A percentile compares a stretch with the other conserved stretches of the same genome.
Evolutionary conservation across 208 protist species (phyloP).

Genomic region (Angomonas desouzai): DNA sequence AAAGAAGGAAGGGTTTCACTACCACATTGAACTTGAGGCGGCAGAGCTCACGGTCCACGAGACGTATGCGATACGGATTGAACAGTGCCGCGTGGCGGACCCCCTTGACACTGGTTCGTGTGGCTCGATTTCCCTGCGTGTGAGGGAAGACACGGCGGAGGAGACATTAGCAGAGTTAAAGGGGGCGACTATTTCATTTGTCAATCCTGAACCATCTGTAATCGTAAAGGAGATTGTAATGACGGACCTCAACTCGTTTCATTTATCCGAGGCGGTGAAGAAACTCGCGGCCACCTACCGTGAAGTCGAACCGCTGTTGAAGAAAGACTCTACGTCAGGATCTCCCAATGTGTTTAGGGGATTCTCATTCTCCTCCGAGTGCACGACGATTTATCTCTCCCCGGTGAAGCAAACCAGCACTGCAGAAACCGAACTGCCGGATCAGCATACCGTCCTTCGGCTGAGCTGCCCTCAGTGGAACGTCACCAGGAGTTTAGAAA

Average conservation of each 20-base stretch:
- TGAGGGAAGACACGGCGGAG: not conserved
- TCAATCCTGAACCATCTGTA: not conserved
- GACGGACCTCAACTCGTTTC: not conserved
- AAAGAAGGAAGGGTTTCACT: too few species aligned
- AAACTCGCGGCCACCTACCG: not conserved
- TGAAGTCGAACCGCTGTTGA: not conserved
- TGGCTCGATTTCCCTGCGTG: too few species aligned
- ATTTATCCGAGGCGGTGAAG: not conserved
- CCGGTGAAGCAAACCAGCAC: not conserved
- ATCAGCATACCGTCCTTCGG: not conserved
- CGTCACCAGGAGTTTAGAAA: not conserved
- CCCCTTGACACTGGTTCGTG: too few species aligned
- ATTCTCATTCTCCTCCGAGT: not conserved
- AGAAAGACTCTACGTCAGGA: not conserved
- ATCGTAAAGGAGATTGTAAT: not conserved
- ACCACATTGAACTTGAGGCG: too few species aligned
- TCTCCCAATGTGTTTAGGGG: not conserved
- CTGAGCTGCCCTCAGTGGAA: not conserved
- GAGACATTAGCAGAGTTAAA: too few species aligned
- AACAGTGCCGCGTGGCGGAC: too few species aligned
- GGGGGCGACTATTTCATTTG: not conserved
- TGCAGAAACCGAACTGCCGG: not conserved
- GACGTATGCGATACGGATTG: too few species aligned
- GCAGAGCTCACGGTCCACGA: too few species aligned
- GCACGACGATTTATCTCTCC: not conserved